A percentile compares a stretch with the other conserved stretches of the same genome.
Evolutionary conservation across 2,329 filamentous ascomycete species (phyloP).

Genomic region (Fusarium fujikuroi): DNA sequence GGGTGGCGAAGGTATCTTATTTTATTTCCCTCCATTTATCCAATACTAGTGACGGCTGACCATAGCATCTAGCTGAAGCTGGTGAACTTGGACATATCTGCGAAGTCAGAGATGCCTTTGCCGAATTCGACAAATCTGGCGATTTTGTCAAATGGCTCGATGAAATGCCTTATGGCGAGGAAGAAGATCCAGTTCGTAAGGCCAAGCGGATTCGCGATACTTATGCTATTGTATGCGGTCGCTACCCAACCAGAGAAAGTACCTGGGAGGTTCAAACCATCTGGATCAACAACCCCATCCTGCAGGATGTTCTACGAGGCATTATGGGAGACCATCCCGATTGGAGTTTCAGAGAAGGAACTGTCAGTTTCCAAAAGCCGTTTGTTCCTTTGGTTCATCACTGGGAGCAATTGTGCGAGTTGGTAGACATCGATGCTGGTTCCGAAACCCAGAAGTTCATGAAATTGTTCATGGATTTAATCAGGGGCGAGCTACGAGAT

Average conservation of each 20-base stretch:
- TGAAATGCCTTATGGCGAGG: too few relatives aligned
- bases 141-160: background rate
- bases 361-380: background rate
- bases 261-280: background rate
- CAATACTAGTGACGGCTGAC: too few relatives aligned
- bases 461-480: background rate
- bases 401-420: background rate
- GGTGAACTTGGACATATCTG: too few relatives aligned
- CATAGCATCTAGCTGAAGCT: too few relatives aligned
- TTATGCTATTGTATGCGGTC: background rate
- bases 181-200: too few relatives aligned
- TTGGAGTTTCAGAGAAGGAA: too few relatives aligned
- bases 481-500: background rate
- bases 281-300: conserved; percentile 1
- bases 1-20: too few relatives aligned
- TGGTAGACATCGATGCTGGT: background rate
- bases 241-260: background rate
- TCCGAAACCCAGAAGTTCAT: background rate
- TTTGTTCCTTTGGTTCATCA: conserved; percentile 4
- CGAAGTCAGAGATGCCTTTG: background rate
- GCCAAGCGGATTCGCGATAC: background rate
- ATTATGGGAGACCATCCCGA: too few relatives aligned
- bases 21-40: too few relatives aligned
- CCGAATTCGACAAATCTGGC: fast-evolving
- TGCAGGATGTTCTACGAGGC: too few relatives aligned